Conservation (phyloP, 257 asterid genomes). For the Solanum corneliomulleri region DNA sequence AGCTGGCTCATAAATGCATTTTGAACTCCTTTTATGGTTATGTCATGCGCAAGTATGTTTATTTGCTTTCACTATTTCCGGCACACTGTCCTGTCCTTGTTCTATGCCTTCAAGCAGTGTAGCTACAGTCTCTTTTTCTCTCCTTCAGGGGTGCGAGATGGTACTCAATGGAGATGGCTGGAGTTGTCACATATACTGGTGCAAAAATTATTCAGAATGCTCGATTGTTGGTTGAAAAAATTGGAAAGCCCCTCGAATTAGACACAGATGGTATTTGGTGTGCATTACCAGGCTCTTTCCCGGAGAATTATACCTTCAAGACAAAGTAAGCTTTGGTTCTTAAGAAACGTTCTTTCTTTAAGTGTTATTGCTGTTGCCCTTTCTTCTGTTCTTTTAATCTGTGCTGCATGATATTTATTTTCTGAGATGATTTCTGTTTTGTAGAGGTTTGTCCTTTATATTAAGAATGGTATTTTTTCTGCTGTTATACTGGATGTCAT, state of each 20-base stretch:
- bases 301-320: constrained; percentile 91
- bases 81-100: not conserved
- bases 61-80: not conserved
- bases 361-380: not conserved
- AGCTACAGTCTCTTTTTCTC: constrained; percentile 1
- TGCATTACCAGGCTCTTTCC: constrained; percentile 86
- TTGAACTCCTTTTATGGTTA: constrained; percentile 98
- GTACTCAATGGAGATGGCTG: constrained; percentile 99
- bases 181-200: constrained; percentile 95
- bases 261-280: constrained; percentile 99
- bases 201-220: constrained; percentile 99
- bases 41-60: constrained; percentile 95
- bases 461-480: not conserved
- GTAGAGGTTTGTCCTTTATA: not conserved
- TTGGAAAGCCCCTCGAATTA: constrained; percentile 96
- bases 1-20: constrained; percentile 97
- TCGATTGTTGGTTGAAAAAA: constrained; percentile 85
- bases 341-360: not conserved
- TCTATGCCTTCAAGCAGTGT: not conserved
- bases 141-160: constrained; percentile 90
- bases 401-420: not conserved
- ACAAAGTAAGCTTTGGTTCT: constrained; percentile 42
- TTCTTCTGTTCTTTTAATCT: not conserved
- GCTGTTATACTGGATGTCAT: constrained; percentile 8
- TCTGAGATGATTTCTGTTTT: not conserved